A percentile compares a stretch with the other conserved stretches of the same genome.
These are phyloP conservation scores for Fusarium domesticum DNA, from an alignment of 2,329 filamentous ascomycete genomes.

Conservation along the genomic window DNA sequence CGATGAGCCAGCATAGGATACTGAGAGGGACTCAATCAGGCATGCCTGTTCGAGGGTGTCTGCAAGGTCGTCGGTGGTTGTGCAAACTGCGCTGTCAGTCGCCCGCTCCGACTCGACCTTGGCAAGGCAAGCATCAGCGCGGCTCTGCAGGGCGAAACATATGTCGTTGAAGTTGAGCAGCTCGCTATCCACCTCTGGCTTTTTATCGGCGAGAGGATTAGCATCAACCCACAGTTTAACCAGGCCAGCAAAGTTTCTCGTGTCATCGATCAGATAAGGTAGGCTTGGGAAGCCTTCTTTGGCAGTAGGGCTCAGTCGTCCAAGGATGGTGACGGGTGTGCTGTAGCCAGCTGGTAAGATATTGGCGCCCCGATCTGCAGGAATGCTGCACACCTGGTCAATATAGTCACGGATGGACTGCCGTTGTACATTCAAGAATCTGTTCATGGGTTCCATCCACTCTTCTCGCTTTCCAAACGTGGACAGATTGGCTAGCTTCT, in stretches of 20 bases:
- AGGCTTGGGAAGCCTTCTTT: slow-evolving; percentile 91
- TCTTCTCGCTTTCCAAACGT: slow-evolving; percentile 91
- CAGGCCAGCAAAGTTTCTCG: slow-evolving; percentile 78
- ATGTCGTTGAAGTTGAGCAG: slow-evolving; percentile 51
- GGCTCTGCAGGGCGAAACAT: slow-evolving; percentile 50
- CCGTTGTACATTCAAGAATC: slow-evolving; percentile 72
- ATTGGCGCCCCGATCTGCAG: slow-evolving; percentile 63
- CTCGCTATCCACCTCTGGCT: slow-evolving; percentile 43
- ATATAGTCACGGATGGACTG: slow-evolving; percentile 83
- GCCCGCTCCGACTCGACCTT: slow-evolving; percentile 46
- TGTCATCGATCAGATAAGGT: slow-evolving; percentile 87
- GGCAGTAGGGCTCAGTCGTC: slow-evolving; percentile 73
- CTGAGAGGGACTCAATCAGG: slow-evolving; percentile 35
- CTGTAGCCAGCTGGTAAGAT: slow-evolving; percentile 81
- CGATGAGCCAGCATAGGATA: slow-evolving; percentile 30
- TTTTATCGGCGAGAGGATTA: slow-evolving; percentile 39
- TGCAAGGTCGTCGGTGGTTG: slow-evolving; percentile 38
- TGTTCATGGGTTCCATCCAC: slow-evolving; percentile 99
- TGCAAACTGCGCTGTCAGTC: slow-evolving; percentile 32
- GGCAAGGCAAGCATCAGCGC: slow-evolving; percentile 50
- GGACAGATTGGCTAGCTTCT: slow-evolving; percentile 86
- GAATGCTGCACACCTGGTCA: slow-evolving; percentile 80
- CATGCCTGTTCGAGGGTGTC: slow-evolving; percentile 48
- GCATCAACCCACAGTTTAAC: slow-evolving; percentile 75
- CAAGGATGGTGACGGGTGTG: slow-evolving; percentile 86